Evolutionary conservation across 2,329 filamentous ascomycete genomes (phyloP).

Genomic region (Sporothrix variecibatus): DNA sequence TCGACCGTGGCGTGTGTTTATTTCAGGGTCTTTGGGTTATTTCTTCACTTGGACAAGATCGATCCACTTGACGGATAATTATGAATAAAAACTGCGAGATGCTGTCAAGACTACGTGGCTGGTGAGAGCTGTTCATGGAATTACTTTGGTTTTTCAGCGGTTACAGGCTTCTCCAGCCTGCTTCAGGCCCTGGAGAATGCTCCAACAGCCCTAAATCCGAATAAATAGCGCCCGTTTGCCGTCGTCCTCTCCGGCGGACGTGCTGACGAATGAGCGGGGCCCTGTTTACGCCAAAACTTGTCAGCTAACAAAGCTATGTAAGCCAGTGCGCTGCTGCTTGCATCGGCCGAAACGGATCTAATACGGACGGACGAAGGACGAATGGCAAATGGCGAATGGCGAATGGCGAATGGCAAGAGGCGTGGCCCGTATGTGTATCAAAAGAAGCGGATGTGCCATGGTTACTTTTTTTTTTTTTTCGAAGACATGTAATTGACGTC

Average conservation of each 20-base stretch:
- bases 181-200: neutral
- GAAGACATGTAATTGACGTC: no score
- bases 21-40: neutral
- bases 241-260: neutral
- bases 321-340: neutral
- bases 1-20: neutral
- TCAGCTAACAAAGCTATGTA: neutral
- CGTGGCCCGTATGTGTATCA: no score
- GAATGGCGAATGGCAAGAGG: no score
- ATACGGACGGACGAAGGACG: conserved; percentile 12
- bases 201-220: neutral
- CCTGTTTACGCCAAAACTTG: neutral
- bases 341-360: neutral
- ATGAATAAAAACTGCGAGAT: neutral
- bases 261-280: neutral
- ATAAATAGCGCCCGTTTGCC: neutral
- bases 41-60: neutral
- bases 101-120: neutral
- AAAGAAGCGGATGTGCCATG: no score
- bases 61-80: neutral
- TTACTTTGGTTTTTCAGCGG: neutral
- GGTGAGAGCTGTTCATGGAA: neutral
- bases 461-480: no score
- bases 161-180: neutral
- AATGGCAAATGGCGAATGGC: neutral